These are phyloP conservation scores for Paraurostyla sp. DNA, from an alignment of 73 alveolate species.

Conservation along the genomic window DNA sequence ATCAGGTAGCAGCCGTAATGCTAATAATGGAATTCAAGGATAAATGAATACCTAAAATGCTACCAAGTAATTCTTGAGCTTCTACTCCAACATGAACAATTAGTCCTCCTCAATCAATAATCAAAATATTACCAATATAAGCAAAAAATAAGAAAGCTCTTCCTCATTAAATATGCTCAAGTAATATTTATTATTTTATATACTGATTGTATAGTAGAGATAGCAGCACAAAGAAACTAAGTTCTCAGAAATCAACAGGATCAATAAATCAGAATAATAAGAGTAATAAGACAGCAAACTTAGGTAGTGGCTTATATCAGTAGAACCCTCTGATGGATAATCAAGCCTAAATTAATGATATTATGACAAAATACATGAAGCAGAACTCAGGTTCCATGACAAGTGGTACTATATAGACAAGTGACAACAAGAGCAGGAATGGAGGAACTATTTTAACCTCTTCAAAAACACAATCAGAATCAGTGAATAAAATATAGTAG, in stretches of 20 bases:
- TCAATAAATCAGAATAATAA: background rate
- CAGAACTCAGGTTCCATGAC: background rate
- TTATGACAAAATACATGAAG: constrained; percentile 38
- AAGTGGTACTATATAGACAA: background rate
- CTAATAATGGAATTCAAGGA: constrained; percentile 10
- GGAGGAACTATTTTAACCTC: background rate
- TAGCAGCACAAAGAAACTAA: constrained; percentile 13
- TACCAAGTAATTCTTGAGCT: constrained; percentile 17
- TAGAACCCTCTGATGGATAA: no score
- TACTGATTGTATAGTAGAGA: no score
- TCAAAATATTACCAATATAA: background rate
- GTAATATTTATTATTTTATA: no score
- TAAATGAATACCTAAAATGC: constrained; percentile 16
- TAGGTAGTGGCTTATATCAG: no score
- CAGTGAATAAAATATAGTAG: background rate
- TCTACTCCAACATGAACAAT: constrained; percentile 12
- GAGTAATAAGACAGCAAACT: background rate
- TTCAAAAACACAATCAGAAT: constrained; percentile 18
- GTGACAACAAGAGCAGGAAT: constrained; percentile 19
- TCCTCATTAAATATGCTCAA: background rate
- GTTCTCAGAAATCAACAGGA: constrained; percentile 40
- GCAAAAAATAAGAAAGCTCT: background rate
- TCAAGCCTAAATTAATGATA: constrained; percentile 7
- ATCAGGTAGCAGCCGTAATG: background rate
- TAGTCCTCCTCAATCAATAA: background rate